These are phyloP conservation scores for Colletotrichum chlorophyti DNA, from an alignment of 2,329 filamentous ascomycete genomes.

Conservation along the genomic window DNA sequence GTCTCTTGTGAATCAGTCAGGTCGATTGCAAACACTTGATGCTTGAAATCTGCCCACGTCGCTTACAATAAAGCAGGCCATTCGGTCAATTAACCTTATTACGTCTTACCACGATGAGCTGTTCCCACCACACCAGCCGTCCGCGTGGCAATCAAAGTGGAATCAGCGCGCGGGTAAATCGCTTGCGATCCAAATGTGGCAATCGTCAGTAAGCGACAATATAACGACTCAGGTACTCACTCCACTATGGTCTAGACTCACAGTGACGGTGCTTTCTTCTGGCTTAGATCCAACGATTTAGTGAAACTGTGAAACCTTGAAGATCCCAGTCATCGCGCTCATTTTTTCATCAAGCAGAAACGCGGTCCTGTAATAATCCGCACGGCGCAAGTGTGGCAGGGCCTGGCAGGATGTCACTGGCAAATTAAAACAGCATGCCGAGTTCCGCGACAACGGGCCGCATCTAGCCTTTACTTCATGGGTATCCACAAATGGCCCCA, in stretches of 20 bases:
- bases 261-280: neutral
- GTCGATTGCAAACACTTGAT: too few species aligned
- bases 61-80: too few species aligned
- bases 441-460: neutral
- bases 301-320: conserved; percentile 9
- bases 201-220: neutral
- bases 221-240: conserved; percentile 8
- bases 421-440: conserved; percentile 4
- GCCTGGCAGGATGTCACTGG: neutral
- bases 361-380: neutral
- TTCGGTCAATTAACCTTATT: too few species aligned
- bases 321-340: neutral
- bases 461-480: neutral
- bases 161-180: too few species aligned
- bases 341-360: conserved; percentile 11
- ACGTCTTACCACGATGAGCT: too few species aligned
- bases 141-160: conserved; percentile 2
- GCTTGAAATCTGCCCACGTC: too few species aligned
- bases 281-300: conserved; percentile 7
- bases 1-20: too few species aligned
- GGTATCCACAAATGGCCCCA: neutral
- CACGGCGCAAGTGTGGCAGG: neutral
- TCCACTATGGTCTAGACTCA: conserved; percentile 14
- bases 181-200: neutral
- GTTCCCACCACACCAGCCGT: too few species aligned